These are phyloP conservation scores for Immersiella caudata DNA, from an alignment of 495 filamentous ascomycete species.

Conservation along the genomic window DNA sequence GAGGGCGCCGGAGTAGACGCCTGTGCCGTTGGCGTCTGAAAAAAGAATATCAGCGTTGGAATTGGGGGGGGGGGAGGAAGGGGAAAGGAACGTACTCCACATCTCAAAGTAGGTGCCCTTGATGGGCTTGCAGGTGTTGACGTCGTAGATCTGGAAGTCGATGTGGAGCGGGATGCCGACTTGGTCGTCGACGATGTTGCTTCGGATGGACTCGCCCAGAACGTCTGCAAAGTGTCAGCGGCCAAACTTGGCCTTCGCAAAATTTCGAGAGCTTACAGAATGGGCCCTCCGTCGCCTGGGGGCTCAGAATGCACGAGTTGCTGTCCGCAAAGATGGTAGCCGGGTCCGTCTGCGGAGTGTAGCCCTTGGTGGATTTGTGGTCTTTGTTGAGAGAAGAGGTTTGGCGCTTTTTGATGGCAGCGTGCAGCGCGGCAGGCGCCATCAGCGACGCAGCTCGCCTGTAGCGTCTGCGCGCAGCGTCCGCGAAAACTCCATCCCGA, in stretches of 20 bases:
- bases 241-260: neutral
- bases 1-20: slow-evolving; percentile 56
- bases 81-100: slow-evolving; percentile 44
- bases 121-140: slow-evolving; percentile 57
- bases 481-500: neutral
- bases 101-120: slow-evolving; percentile 58
- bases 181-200: slow-evolving; percentile 56
- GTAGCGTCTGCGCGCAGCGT: neutral
- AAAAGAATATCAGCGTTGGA: neutral
- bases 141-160: slow-evolving; percentile 61
- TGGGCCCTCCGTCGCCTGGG: slow-evolving; percentile 5
- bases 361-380: slow-evolving; percentile 11
- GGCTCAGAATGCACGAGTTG: slow-evolving; percentile 14
- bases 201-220: slow-evolving; percentile 48
- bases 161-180: slow-evolving; percentile 57
- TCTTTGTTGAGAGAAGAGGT: slow-evolving; percentile 6
- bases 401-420: neutral
- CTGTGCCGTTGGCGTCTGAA: slow-evolving; percentile 34
- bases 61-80: no score
- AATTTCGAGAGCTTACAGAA: neutral
- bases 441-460: slow-evolving; percentile 3
- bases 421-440: neutral
- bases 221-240: slow-evolving; percentile 23
- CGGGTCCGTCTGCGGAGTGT: slow-evolving; percentile 3
- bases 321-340: slow-evolving; percentile 5